Evolutionary conservation across 345 rosid genomes (phyloP).

Genomic region (Rhizophora apiculata): DNA sequence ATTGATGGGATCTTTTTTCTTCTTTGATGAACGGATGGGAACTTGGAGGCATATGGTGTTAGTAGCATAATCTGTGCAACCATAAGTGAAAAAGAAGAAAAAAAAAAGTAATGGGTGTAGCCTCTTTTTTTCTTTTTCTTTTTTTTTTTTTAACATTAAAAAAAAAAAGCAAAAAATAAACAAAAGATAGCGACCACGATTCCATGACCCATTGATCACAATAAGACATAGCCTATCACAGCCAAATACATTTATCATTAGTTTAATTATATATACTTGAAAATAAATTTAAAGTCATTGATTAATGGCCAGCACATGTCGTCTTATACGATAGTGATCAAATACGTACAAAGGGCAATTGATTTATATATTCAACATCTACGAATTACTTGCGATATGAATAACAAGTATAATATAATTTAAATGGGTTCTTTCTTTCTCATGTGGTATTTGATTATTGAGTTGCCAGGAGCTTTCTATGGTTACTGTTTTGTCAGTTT

Average conservation of each 20-base stretch:
- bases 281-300: neutral
- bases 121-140: neutral
- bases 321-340: neutral
- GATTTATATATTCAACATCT: neutral
- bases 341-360: neutral
- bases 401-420: neutral
- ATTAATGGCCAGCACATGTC: neutral
- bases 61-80: no score
- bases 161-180: no score
- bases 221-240: neutral
- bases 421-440: neutral
- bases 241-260: neutral
- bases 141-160: neutral
- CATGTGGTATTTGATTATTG: neutral
- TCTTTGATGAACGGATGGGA: constrained; percentile 21
- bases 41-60: constrained; percentile 21
- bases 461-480: neutral
- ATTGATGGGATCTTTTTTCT: neutral
- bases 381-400: neutral
- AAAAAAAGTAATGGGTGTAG: neutral
- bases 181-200: no score
- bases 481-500: neutral
- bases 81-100: neutral
- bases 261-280: neutral
- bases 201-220: no score